These are phyloP conservation scores for Bothriochloa decipiens DNA, from an alignment of 176 grass and related monocot species.

Conservation along the genomic window DNA sequence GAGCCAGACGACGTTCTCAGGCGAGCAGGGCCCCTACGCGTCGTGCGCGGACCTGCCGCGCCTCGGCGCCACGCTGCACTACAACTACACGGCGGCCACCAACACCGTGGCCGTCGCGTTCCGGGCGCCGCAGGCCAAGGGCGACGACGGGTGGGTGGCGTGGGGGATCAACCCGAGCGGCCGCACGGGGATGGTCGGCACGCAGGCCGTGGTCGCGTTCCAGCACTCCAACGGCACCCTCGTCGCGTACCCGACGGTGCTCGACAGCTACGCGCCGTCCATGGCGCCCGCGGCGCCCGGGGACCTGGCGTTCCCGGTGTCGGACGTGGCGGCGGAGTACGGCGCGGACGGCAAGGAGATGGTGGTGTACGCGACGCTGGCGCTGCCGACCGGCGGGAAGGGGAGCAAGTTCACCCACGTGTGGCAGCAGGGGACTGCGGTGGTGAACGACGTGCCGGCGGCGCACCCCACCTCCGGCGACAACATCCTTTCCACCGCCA, in stretches of 20 bases:
- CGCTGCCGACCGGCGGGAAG: constrained; percentile 34
- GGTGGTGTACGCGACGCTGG: constrained; percentile 80
- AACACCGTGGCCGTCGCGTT: constrained; percentile 65
- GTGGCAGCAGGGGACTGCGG: constrained; percentile 73
- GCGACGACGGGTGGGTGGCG: constrained; percentile 66
- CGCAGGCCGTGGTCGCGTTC: constrained; percentile 77
- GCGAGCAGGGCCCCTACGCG: constrained; percentile 42
- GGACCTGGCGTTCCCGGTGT: constrained; percentile 50
- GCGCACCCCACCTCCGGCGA: constrained; percentile 71
- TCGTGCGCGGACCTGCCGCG: constrained; percentile 69
- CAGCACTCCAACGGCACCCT: constrained; percentile 68
- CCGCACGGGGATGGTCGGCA: constrained; percentile 67
- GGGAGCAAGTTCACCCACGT: constrained; percentile 79
- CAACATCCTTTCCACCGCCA: constrained; percentile 66
- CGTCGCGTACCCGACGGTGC: constrained; percentile 65
- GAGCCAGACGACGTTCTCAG: constrained; percentile 74
- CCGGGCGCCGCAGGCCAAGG: constrained; percentile 54
- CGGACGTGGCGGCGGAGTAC: constrained; percentile 55
- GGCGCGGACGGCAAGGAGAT: constrained; percentile 42
- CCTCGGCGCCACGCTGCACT: constrained; percentile 80
- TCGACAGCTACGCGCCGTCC: constrained; percentile 79
- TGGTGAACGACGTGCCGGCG: constrained; percentile 64
- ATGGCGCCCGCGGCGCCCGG: constrained; percentile 50
- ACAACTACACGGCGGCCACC: constrained; percentile 55
- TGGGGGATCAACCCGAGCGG: constrained; percentile 83